These are phyloP conservation scores for Flaveria ramosissima DNA, from an alignment of 129 eudicot genomes.

Conservation along the genomic window DNA sequence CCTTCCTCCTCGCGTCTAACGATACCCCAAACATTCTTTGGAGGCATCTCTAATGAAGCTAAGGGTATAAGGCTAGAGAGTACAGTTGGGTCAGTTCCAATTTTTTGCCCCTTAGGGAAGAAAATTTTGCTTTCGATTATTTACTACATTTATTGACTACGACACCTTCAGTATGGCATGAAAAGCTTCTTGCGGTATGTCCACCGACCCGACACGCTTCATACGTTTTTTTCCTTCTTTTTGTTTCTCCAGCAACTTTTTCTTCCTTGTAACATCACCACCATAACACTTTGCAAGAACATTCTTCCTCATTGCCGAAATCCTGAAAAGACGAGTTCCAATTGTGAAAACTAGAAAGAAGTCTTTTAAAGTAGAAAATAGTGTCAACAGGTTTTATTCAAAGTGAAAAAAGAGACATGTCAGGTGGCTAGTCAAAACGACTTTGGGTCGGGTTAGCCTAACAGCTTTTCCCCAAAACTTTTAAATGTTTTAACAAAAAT, in stretches of 20 bases:
- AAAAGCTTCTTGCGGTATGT: slow-evolving; percentile 96
- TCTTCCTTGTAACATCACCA: slow-evolving; percentile 91
- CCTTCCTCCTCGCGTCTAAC: too few relatives aligned
- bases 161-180: slow-evolving; percentile 79
- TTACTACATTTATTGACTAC: slow-evolving; percentile 24
- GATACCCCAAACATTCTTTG: too few relatives aligned
- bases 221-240: slow-evolving; percentile 98
- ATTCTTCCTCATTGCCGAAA: slow-evolving; percentile 93
- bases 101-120: background rate
- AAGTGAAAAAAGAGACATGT: background rate
- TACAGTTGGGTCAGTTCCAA: background rate
- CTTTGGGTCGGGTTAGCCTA: background rate
- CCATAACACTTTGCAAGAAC: slow-evolving; percentile 98
- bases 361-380: background rate
- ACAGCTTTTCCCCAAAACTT: background rate
- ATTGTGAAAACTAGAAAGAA: background rate
- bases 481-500: background rate
- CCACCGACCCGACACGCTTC: slow-evolving; percentile 98
- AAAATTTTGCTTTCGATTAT: background rate
- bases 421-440: background rate
- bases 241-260: slow-evolving; percentile 88
- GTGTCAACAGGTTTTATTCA: background rate
- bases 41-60: background rate
- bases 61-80: slow-evolving; percentile 15
- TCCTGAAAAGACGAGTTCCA: slow-evolving; percentile 43